A percentile compares a stretch with the other conserved stretches of the same genome.
phyloP scores from a whole-genome alignment of 306 rosid genomes.

The Vigna nakashimae region DNA sequence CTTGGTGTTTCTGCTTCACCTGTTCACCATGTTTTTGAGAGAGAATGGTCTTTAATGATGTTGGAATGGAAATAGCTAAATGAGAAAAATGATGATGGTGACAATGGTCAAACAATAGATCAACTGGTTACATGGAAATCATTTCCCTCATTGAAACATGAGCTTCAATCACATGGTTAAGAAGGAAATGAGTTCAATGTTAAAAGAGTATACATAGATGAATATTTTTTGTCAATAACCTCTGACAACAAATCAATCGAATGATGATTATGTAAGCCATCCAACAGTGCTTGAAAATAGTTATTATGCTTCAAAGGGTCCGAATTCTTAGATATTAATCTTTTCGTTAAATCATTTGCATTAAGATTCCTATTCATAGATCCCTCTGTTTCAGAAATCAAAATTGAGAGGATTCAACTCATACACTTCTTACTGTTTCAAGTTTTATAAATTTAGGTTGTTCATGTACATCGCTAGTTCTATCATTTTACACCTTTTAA shows the following conservation, averaged over 20 bases:
- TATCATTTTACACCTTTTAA: no score
- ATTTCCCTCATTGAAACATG: conserved; percentile 5
- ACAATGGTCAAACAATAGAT: not conserved
- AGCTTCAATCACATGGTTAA: conserved; percentile 7
- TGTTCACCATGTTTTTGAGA: conserved; percentile 51
- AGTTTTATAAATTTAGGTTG: not conserved
- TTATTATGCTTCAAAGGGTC: not conserved
- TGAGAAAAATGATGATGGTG: conserved; percentile 9
- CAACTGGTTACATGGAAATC: not conserved
- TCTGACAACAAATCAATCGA: not conserved
- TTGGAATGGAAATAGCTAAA: not conserved
- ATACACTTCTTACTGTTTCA: not conserved
- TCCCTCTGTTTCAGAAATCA: not conserved
- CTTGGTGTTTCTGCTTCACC: conserved; percentile 44
- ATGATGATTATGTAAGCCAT: not conserved
- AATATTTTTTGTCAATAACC: not conserved
- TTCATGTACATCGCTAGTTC: not conserved
- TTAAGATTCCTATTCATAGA: not conserved
- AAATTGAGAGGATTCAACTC: not conserved
- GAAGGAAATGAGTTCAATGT: conserved; percentile 29
- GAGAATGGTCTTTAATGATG: conserved; percentile 13
- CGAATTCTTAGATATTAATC: not conserved
- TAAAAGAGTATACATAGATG: not conserved
- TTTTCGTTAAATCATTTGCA: not conserved
- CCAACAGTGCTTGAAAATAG: not conserved